Percentiles rank a stretch among this genome's conserved stretches.
Evolutionary conservation across 1,284 basidiomycete species (phyloP).

Genomic region (Amylostereum chailletii): DNA sequence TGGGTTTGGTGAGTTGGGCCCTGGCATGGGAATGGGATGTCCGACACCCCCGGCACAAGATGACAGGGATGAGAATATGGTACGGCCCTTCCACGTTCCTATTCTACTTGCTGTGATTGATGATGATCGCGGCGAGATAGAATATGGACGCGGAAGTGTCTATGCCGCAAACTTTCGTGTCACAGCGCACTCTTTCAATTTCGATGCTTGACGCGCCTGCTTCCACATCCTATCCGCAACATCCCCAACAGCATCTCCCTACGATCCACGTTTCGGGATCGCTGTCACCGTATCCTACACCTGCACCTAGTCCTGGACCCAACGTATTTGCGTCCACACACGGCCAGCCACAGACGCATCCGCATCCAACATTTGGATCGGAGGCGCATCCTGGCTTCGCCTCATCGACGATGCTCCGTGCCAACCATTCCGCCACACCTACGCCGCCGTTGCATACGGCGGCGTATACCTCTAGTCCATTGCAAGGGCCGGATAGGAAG

Average conservation of each 20-base stretch:
- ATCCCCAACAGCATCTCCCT: neutral
- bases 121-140: too few relatives aligned
- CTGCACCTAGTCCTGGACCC: too few relatives aligned
- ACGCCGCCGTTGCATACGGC: neutral
- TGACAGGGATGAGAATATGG: slow-evolving; percentile 2
- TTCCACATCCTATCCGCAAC: slow-evolving; percentile 1
- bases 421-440: neutral
- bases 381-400: too few relatives aligned
- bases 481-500: neutral
- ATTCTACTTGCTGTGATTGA: neutral
- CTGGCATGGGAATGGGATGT: too few relatives aligned
- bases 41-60: too few relatives aligned
- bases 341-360: too few relatives aligned
- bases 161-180: neutral
- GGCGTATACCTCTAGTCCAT: too few relatives aligned
- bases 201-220: neutral
- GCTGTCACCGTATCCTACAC: neutral
- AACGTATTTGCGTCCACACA: neutral
- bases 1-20: too few relatives aligned
- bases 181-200: neutral
- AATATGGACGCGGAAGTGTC: too few relatives aligned
- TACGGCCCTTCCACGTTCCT: neutral
- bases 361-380: too few relatives aligned
- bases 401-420: too few relatives aligned
- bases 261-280: slow-evolving; percentile 1